A percentile compares a stretch with the other conserved stretches of the same genome.
phyloP scores from a whole-genome alignment of 352 stramenopile genomes.

The Phytophthora uliginosa region DNA sequence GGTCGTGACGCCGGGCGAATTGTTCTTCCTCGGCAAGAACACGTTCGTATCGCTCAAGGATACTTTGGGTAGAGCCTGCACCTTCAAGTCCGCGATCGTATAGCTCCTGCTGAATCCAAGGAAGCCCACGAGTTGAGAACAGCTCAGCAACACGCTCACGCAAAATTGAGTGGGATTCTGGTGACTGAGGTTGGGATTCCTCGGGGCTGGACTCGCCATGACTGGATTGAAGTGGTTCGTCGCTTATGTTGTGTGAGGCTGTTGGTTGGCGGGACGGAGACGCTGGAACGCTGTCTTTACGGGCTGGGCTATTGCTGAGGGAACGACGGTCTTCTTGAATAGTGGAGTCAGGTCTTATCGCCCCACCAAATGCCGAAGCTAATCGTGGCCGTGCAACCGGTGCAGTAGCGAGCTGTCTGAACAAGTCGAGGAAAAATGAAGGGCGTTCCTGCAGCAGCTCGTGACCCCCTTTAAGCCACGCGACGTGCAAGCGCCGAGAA shows the following conservation, averaged over 20 bases:
- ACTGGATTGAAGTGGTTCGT: not conserved
- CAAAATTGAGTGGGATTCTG: conserved; percentile 5
- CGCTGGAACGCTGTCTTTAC: conserved; percentile 1
- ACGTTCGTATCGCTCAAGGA: conserved; percentile 57
- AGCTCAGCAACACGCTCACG: conserved; percentile 38
- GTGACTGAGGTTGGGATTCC: not conserved
- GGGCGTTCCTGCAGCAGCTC: conserved; percentile 75
- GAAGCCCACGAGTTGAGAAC: conserved; percentile 50
- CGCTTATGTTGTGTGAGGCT: not conserved
- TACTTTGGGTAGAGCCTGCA: conserved; percentile 47
- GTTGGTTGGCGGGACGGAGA: not conserved
- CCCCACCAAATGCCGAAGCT: not conserved
- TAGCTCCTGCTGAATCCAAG: conserved; percentile 87
- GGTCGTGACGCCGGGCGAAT: conserved; percentile 12
- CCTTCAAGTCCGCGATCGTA: conserved; percentile 79
- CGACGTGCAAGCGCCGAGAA: conserved; percentile 46
- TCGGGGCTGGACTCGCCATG: not conserved
- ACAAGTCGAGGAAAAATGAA: conserved; percentile 63
- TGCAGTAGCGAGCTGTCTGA: conserved; percentile 47
- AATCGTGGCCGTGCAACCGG: conserved; percentile 1
- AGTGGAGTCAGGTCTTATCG: not conserved
- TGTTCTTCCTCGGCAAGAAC: conserved; percentile 51
- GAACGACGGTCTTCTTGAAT: not conserved
- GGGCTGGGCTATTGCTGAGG: conserved; percentile 7
- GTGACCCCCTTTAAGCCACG: conserved; percentile 85